Evolutionary conservation across 2,329 filamentous ascomycete genomes (phyloP).

Genomic region (Phialophora macrospora): DNA sequence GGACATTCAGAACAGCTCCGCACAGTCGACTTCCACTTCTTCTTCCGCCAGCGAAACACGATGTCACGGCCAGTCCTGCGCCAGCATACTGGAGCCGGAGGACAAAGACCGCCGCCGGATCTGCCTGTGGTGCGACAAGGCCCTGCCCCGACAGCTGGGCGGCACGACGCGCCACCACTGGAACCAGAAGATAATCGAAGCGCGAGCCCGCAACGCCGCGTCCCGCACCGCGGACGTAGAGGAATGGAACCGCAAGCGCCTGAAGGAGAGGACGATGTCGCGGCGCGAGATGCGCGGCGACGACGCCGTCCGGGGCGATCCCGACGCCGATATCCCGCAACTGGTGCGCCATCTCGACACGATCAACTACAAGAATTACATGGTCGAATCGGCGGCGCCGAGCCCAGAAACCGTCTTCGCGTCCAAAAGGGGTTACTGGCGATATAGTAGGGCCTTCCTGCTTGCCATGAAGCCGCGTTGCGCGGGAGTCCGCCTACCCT

Average conservation of each 20-base stretch:
- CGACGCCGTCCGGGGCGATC: conserved; percentile 34
- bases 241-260: conserved; percentile 36
- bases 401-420: conserved; percentile 35
- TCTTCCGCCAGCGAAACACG: neutral
- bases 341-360: conserved; percentile 39
- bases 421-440: conserved; percentile 39
- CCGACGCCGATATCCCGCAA: conserved; percentile 35
- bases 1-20: conserved; percentile 37
- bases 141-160: conserved; percentile 36
- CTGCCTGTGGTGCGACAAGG: conserved; percentile 44
- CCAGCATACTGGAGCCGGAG: conserved; percentile 34
- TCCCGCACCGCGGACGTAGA: conserved; percentile 37
- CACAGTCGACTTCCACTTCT: neutral
- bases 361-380: conserved; percentile 37
- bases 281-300: conserved; percentile 38
- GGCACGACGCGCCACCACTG: conserved; percentile 37
- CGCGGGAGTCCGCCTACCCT: neutral
- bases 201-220: conserved; percentile 33
- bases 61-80: conserved; percentile 41
- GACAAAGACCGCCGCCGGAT: conserved; percentile 41
- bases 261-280: conserved; percentile 34
- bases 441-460: conserved; percentile 33
- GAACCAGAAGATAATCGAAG: conserved; percentile 38
- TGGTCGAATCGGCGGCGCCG: conserved; percentile 30
- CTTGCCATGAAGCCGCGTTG: conserved; percentile 23